Conservation (phyloP, 176 grass and related monocot species). For the Areca catechu region DNA sequence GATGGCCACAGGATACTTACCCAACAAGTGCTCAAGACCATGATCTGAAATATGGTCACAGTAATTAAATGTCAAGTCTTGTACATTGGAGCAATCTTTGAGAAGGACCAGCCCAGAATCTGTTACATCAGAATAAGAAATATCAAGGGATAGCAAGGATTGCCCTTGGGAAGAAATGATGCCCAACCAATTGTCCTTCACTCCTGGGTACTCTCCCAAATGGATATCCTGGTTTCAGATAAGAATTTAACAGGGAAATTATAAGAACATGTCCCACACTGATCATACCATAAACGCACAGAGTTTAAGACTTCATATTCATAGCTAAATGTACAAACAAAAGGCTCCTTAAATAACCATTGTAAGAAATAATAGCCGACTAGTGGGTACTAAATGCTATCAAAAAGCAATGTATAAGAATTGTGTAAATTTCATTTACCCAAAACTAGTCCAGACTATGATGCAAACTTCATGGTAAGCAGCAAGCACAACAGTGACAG, state of each 20-base stretch:
- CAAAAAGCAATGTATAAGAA: too few species aligned
- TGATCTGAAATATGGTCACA: constrained; percentile 78
- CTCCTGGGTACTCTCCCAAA: constrained; percentile 80
- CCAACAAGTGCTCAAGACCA: constrained; percentile 63
- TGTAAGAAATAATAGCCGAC: too few species aligned
- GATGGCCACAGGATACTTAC: constrained; percentile 26
- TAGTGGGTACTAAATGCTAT: too few species aligned
- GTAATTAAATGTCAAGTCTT: constrained; percentile 75
- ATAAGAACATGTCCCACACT: too few species aligned
- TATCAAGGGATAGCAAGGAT: constrained; percentile 83
- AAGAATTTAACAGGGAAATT: background rate
- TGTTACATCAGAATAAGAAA: constrained; percentile 89
- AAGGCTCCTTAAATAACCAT: too few species aligned
- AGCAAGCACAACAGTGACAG: too few species aligned
- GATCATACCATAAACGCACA: too few species aligned
- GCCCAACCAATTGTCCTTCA: constrained; percentile 88
- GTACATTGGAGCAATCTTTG: constrained; percentile 59
- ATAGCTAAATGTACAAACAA: too few species aligned
- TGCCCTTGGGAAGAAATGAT: constrained; percentile 75
- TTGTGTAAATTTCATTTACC: too few species aligned
- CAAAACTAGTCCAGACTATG: too few species aligned
- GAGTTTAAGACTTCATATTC: too few species aligned
- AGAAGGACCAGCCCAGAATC: constrained; percentile 63
- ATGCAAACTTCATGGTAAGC: too few species aligned
- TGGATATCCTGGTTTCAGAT: constrained; percentile 60